Conservation (phyloP, 768 basidiomycete genomes). For the Pleurotus tuoliensis region DNA sequence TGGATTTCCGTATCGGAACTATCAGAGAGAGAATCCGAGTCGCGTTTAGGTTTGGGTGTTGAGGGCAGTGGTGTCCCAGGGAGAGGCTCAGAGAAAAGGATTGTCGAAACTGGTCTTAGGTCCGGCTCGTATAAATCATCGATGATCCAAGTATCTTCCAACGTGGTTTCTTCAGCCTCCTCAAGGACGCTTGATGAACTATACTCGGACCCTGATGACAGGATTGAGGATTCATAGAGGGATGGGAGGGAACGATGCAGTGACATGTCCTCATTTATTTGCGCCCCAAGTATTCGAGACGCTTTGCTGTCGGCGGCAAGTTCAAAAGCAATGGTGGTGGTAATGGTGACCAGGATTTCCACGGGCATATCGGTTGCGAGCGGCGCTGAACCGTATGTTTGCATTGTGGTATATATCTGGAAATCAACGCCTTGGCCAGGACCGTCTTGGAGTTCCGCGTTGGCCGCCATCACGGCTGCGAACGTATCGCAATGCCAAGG, state of each 20-base stretch:
- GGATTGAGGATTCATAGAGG: neutral
- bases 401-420: neutral
- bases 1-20: neutral
- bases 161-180: neutral
- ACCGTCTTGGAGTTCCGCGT: neutral
- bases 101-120: neutral
- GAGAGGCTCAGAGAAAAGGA: neutral
- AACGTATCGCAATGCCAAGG: neutral
- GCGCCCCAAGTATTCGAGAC: neutral
- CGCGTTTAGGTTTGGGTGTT: neutral
- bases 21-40: neutral
- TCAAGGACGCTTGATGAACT: neutral
- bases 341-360: neutral
- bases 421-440: neutral
- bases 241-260: neutral
- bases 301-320: neutral
- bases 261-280: neutral
- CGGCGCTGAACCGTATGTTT: neutral
- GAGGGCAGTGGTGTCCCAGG: neutral
- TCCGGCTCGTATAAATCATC: neutral
- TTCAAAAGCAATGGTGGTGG: neutral
- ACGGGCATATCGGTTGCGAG: neutral
- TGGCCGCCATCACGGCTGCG: neutral
- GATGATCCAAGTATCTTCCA: neutral
- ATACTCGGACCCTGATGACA: neutral